Base-by-base conservation (phyloP, 192 early-diverging fungal species). In the Phycomyces blakesleeanus region DNA sequence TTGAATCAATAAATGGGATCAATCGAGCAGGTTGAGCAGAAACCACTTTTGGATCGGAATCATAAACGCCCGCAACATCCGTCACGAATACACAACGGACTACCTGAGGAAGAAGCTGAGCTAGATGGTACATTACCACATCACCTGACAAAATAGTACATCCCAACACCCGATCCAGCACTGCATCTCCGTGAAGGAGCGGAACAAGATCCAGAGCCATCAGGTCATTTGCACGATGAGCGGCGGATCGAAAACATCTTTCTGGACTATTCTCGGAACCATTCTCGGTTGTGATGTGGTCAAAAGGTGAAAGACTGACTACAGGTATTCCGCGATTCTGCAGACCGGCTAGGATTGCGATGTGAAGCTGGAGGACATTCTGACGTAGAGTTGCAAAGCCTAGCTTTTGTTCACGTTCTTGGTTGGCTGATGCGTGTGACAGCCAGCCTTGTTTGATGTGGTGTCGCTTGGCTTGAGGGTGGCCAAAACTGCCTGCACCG, bases 401-500 rank as follows among this genome's bases (percentile, higher is more conserved):
- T 58, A 26, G 18, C 22, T 42, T 24, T 11, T 54, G 51, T n/a
- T n/a, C n/a, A 10, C 14, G 20, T 0, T n/a, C 15, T 5, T 26
- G 49, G 49, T 14, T 22, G 21, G 10, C 59, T 42, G 29, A 29
- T 9, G 37, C 26, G 44, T 56, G 14, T 26, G 47, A 20, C 2
- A 12, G 14, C 49, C 59, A 63, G 10, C 71, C 71, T 6, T 57
- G 25, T 9, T 67, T 73, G 29, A 76, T 26, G n/a, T 50, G 16
- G 37, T 67, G 63, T 55, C 64, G 25, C 27, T 71, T 76, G 2
- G 74, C 74, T 25, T 67, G 74, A 15, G 74, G 74, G 27, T 76
- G 74, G 22, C 74, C 74, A 68, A 71, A 76, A 37, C 68, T 70
- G 21, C 74, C 74, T 18, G 66, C 74, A 16, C 74, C 74, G 39